Percentiles rank a stretch among this genome's conserved stretches.
phyloP scores from a whole-genome alignment of 768 basidiomycete species.

The Trametes punicea region DNA sequence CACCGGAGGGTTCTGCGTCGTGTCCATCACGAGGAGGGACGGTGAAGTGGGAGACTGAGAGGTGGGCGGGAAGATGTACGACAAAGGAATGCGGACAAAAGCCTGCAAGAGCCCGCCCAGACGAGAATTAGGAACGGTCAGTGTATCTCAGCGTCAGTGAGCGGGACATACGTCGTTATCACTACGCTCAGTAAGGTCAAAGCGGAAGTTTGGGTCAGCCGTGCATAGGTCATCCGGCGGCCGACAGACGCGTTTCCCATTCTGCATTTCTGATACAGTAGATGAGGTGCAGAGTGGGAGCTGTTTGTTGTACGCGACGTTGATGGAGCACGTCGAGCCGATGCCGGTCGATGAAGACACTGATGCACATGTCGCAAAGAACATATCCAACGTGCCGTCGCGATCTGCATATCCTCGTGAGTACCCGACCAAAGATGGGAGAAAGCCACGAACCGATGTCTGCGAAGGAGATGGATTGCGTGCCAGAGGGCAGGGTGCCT shows the following conservation, averaged over 20 bases:
- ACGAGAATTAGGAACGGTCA: background rate
- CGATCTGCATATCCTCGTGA: slow-evolving; percentile 51
- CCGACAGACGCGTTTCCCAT: slow-evolving; percentile 61
- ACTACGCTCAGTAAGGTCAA: slow-evolving; percentile 53
- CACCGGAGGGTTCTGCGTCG: slow-evolving; percentile 57
- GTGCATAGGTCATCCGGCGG: slow-evolving; percentile 78
- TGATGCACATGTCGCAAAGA: slow-evolving; percentile 79
- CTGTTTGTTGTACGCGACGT: slow-evolving; percentile 93
- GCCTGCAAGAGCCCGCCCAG: slow-evolving; percentile 39
- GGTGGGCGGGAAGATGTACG: slow-evolving; percentile 49
- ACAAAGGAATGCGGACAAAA: slow-evolving; percentile 64
- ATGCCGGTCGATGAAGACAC: slow-evolving; percentile 68
- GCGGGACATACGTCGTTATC: slow-evolving; percentile 47
- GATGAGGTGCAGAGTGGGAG: slow-evolving; percentile 71
- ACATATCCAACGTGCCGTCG: slow-evolving; percentile 94
- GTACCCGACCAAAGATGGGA: background rate
- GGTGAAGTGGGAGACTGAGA: slow-evolving; percentile 28
- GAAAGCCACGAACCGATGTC: slow-evolving; percentile 65
- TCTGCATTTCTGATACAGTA: slow-evolving; percentile 45
- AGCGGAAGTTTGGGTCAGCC: slow-evolving; percentile 76
- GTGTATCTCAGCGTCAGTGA: background rate
- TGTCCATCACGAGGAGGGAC: slow-evolving; percentile 70
- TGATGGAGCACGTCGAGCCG: slow-evolving; percentile 76
- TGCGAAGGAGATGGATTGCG: slow-evolving; percentile 81
- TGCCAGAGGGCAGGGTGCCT: slow-evolving; percentile 68